Base-by-base conservation (phyloP, 129 eudicot species). In the Chrysanthemum seticuspe region DNA sequence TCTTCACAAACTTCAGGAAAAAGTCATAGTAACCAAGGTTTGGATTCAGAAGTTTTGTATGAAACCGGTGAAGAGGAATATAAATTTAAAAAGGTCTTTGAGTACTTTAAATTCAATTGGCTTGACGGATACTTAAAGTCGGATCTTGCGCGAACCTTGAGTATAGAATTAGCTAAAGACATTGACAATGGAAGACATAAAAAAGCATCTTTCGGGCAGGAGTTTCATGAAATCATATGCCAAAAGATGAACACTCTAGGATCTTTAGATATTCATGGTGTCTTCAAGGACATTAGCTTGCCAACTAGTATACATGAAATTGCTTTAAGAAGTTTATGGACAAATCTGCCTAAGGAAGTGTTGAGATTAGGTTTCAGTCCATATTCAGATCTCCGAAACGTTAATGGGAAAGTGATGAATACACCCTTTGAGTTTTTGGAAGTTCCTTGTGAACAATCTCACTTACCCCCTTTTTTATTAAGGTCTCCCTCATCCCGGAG, bases 281-380 rank as follows among this genome's bases (percentile, higher is more conserved):
- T 79, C 55, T 68, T 87, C 59, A 80, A 74, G 36, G 96, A 81
- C 65, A 45, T 87, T 48, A 65, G 64, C 53, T 72, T 75, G 76
- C 96, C 93, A 34, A 89, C 86, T 1, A 92, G 89, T 74, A 45
- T 87, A 66, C 79, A 79, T 54, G 97, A 92, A 79, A 77, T 85
- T 71, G 89, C 89, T 59, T 68, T 80, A 63, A 80, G 82, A 56
- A 72, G 74, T 25, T 58, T 78, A 11, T 89, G 88, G 86, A 69
- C 82, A 4, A 75, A 72, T 50, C 79, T 92, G 65, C 96, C 96
- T 11, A 70, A 75, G 50, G 60, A 73, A 71, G 61, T 85, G 18
- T 78, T 91, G 61, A 70, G 79, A 49, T 68, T 85, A 72, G 82
- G 81, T 14, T 87, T 92, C 40, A 72, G 77, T 10, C 72, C 81